Conservation (phyloP, 441 rosid species). For the Kokia cookei region DNA sequence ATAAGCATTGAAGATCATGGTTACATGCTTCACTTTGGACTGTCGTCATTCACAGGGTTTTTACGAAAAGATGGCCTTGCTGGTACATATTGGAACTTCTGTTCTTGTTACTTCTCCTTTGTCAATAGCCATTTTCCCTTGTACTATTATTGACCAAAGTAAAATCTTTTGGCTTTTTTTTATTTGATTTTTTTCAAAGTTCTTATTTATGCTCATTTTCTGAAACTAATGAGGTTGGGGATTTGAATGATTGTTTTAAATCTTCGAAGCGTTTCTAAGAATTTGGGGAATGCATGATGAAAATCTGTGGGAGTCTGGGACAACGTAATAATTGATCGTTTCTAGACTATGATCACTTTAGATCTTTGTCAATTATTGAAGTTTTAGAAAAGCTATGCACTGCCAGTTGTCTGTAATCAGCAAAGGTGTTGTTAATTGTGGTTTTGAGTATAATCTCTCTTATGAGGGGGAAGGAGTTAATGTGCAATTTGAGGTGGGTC, state of each 20-base stretch:
- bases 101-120: not conserved
- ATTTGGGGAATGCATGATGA: not conserved
- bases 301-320: not conserved
- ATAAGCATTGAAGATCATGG: constrained; percentile 98
- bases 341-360: not conserved
- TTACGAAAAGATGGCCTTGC: constrained; percentile 47
- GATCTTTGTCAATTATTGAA: not conserved
- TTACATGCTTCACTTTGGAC: constrained; percentile 89
- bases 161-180: not conserved
- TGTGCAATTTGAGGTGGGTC: not conserved
- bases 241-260: not conserved
- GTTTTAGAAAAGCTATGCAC: not conserved
- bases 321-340: not conserved
- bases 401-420: not conserved
- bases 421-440: not conserved
- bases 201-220: not conserved
- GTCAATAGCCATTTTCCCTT: not conserved
- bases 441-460: not conserved
- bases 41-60: constrained; percentile 76
- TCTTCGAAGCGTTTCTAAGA: not conserved
- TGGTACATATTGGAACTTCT: constrained; percentile 33
- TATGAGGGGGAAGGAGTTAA: not conserved
- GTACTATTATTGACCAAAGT: not conserved
- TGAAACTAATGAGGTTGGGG: not conserved
- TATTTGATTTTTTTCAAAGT: not conserved